These are phyloP conservation scores for Tricholoma furcatifolium DNA, from an alignment of 768 basidiomycete species.

Conservation along the genomic window DNA sequence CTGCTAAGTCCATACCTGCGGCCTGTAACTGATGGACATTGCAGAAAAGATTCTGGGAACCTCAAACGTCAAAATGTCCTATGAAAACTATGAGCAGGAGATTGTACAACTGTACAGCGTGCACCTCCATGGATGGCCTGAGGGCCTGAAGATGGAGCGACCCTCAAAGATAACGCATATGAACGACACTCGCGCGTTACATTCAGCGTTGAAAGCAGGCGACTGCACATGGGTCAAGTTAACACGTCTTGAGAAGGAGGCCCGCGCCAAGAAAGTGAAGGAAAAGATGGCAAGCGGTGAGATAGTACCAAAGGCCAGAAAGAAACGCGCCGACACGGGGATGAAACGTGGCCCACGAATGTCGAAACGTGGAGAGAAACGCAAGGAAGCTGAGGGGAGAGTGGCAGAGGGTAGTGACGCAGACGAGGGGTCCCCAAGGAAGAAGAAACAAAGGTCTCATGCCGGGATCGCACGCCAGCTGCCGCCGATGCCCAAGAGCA, in stretches of 20 bases:
- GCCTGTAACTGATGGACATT: not conserved
- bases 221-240: not conserved
- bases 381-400: no score
- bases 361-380: not conserved
- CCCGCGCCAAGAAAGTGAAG: not conserved
- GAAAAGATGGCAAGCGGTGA: not conserved
- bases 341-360: not conserved
- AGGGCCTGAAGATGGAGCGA: not conserved
- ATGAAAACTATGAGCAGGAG: not conserved
- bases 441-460: not conserved
- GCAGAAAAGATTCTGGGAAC: not conserved
- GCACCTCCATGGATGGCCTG: not conserved
- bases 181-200: not conserved
- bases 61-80: not conserved
- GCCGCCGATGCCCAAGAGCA: not conserved
- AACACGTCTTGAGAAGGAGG: not conserved
- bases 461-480: not conserved
- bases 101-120: not conserved
- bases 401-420: not conserved
- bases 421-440: not conserved
- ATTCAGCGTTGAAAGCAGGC: not conserved
- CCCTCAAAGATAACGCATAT: not conserved
- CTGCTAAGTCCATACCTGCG: not conserved
- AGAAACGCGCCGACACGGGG: not conserved
- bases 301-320: not conserved